A percentile compares a stretch with the other conserved stretches of the same genome.
Conservation (phyloP, 2,329 filamentous ascomycete species). For the Lasiodiplodia hormozganensis region DNA sequence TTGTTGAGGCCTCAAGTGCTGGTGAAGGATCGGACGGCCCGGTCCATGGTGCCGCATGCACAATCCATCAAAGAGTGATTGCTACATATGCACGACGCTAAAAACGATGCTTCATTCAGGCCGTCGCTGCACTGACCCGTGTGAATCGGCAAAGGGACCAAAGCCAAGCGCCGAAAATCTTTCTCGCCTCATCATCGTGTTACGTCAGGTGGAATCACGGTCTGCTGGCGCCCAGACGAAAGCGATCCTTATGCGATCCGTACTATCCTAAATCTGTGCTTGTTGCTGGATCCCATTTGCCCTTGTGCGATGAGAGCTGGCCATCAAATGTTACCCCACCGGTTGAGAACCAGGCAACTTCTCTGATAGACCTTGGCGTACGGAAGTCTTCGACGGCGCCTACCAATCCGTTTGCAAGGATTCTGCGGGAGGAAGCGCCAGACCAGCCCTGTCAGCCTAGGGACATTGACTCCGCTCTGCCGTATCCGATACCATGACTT, state of each 20-base stretch:
- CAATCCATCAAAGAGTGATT: not conserved
- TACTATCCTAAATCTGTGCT: slow-evolving; percentile 9
- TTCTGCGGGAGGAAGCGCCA: not conserved
- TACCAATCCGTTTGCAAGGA: not conserved
- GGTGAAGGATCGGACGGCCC: slow-evolving; percentile 5
- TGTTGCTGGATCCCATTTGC: not conserved
- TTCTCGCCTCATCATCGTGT: not conserved
- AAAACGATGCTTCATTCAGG: slow-evolving; percentile 6
- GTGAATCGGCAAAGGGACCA: not conserved
- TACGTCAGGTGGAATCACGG: not conserved
- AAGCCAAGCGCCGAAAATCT: not conserved
- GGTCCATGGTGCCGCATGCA: slow-evolving; percentile 12
- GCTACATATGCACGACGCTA: slow-evolving; percentile 10
- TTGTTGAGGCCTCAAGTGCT: not conserved
- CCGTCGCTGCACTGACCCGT: not conserved
- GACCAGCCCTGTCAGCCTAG: not conserved
- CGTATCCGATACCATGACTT: not conserved
- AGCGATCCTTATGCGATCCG: not conserved
- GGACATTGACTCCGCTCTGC: not conserved
- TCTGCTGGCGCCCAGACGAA: not conserved
- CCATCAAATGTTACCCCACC: not conserved
- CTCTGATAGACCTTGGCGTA: not conserved
- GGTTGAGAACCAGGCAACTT: not conserved
- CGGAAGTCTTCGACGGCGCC: not conserved
- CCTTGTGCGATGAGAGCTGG: slow-evolving; percentile 4